phyloP scores from a whole-genome alignment of 1,139 yeast genomes.

The Tardiomyces blankii region DNA sequence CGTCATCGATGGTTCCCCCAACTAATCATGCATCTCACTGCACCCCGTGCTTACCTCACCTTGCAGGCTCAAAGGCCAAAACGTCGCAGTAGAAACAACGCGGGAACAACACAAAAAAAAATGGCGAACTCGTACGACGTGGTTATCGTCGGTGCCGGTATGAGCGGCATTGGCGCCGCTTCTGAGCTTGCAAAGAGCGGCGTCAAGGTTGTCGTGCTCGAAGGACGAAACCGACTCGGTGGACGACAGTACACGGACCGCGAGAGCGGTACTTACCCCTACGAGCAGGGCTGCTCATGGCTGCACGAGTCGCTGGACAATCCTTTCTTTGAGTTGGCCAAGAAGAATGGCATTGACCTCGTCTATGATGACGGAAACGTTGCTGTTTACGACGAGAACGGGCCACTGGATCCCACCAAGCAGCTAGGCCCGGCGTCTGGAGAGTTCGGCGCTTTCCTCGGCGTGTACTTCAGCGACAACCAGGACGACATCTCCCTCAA shows the following conservation, averaged over 20 bases:
- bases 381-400: slow-evolving; percentile 21
- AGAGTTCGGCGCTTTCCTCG: neutral
- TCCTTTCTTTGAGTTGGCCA: slow-evolving; percentile 47
- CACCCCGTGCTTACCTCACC: no score
- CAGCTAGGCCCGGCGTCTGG: neutral
- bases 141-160: slow-evolving; percentile 72
- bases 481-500: neutral
- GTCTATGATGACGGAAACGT: slow-evolving; percentile 39
- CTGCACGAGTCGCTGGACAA: slow-evolving; percentile 72
- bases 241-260: slow-evolving; percentile 31
- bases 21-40: no score
- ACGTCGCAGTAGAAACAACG: no score
- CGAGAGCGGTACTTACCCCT: slow-evolving; percentile 10
- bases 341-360: slow-evolving; percentile 23
- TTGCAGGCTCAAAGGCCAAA: no score
- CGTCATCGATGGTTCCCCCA: no score
- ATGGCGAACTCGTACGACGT: neutral
- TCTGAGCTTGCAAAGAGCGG: slow-evolving; percentile 31
- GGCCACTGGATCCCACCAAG: slow-evolving; percentile 11
- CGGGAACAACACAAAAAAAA: no score
- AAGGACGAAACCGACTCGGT: slow-evolving; percentile 50
- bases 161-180: slow-evolving; percentile 73
- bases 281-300: slow-evolving; percentile 70
- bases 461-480: neutral
- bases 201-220: slow-evolving; percentile 28